Base-by-base conservation (phyloP, 768 basidiomycete genomes). In the Rhizopogon sp. region DNA sequence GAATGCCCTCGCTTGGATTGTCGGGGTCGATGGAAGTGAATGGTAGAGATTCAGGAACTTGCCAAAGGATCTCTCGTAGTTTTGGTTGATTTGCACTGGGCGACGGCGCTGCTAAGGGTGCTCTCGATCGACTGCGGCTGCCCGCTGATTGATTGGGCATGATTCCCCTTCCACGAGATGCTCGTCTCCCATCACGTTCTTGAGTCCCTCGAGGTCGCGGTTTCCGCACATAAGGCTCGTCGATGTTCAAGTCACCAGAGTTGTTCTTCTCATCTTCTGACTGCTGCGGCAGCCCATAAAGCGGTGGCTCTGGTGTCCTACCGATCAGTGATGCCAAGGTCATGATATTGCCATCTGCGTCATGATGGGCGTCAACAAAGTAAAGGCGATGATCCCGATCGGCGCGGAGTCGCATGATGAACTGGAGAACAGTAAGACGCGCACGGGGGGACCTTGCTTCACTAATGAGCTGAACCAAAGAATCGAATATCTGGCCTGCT, bases 351-450 rank as follows among this genome's bases (percentile, higher is more conserved):
- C 82, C 81, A 50, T 87, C 77, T 2, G 75, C 71, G 58, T 88
- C 87, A 58, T 78, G 76, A 17, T 71, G 74, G 14, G 69, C 70
- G 43, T 78, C 72, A 17, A 81, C 77, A 54, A 87, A 86, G 67
- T 86, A 97, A 40, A 98, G 64, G 10, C 87, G 79, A 64, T 99
- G 96, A 60, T 94, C 89, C 1, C 90, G 83, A 65, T 97, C 95
- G 0, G 90, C 93, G 53, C 96, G 79, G 17, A 98, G 74, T 13
- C 92, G 84, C 76, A 94, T 84, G 59, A 97, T 67, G 75, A 96
- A 97, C 65, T 93, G 91, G 17, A 98, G 74, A 4, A 87, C 77
- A 11, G 83, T 74, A 16, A 98, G 66, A 22, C 91, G 76, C 0
- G 88, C 86, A 40, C 81, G 75, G 0, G 82, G 61, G 8, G 83